phyloP scores from a whole-genome alignment of 176 grass and related monocot species.

The Phoenix roebelenii region DNA sequence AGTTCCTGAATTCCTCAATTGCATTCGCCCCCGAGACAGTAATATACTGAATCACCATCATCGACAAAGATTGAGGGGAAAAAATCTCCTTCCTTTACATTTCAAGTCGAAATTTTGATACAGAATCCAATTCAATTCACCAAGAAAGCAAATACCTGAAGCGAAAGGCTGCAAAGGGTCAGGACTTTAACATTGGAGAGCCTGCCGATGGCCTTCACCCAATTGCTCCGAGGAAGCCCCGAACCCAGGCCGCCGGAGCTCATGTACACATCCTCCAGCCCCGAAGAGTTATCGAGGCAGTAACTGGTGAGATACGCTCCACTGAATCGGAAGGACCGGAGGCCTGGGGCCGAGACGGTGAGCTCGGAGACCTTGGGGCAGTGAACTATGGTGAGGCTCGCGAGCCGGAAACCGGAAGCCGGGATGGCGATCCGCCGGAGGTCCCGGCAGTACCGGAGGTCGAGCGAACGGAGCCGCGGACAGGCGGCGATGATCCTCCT shows the following conservation, averaged over 20 bases:
- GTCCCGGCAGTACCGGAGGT: slow-evolving; percentile 46
- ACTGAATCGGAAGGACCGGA: slow-evolving; percentile 60
- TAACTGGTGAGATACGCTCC: slow-evolving; percentile 46
- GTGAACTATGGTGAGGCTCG: slow-evolving; percentile 63
- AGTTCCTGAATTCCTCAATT: slow-evolving; percentile 22
- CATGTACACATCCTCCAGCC: slow-evolving; percentile 59
- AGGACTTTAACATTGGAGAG: slow-evolving; percentile 54
- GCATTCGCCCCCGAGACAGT: neutral
- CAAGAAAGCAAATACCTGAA: slow-evolving; percentile 44
- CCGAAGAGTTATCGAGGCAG: slow-evolving; percentile 7
- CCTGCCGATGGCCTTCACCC: slow-evolving; percentile 19
- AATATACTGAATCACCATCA: slow-evolving; percentile 11
- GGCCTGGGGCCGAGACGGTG: slow-evolving; percentile 22
- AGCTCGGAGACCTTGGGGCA: slow-evolving; percentile 56
- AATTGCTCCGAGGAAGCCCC: slow-evolving; percentile 7
- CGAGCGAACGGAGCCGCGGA: slow-evolving; percentile 51
- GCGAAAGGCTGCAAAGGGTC: slow-evolving; percentile 77
- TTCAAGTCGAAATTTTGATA: neutral
- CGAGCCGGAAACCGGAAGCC: slow-evolving; percentile 30
- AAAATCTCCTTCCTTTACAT: neutral
- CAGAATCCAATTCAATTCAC: neutral
- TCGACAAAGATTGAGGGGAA: slow-evolving; percentile 5
- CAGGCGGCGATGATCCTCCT: slow-evolving; percentile 44
- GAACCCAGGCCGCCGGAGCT: slow-evolving; percentile 30
- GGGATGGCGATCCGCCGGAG: slow-evolving; percentile 56